Evolutionary conservation across 805 yeast species (phyloP).

Genomic region (Candida verbasci): DNA sequence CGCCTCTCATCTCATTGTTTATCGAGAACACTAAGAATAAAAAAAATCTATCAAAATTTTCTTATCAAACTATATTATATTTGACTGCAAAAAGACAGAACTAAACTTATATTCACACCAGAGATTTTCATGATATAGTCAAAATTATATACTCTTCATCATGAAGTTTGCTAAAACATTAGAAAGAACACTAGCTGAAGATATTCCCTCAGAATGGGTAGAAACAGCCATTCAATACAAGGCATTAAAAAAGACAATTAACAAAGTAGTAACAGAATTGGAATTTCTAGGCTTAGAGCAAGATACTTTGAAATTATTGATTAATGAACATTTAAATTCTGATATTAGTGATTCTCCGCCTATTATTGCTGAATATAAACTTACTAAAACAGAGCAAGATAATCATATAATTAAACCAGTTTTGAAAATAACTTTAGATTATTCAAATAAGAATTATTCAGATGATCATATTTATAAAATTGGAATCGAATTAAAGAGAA

Average conservation of each 20-base stretch:
- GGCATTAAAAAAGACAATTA: conserved; percentile 62
- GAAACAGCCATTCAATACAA: conserved; percentile 69
- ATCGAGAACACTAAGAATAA: too few species aligned
- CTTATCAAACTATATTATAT: too few species aligned
- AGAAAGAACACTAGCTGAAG: conserved; percentile 57
- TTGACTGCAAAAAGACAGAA: too few species aligned
- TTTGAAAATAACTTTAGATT: conserved; percentile 35
- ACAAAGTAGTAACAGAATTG: conserved; percentile 61
- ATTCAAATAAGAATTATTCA: conserved; percentile 20
- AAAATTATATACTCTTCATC: not conserved
- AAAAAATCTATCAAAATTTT: too few species aligned
- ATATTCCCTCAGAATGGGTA: conserved; percentile 66
- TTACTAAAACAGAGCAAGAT: conserved; percentile 23
- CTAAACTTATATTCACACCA: too few species aligned
- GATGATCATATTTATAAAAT: conserved; percentile 31
- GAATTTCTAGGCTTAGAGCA: conserved; percentile 52
- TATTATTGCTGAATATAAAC: conserved; percentile 38
- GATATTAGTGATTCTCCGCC: conserved; percentile 30
- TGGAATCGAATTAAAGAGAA: conserved; percentile 23
- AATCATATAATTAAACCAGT: conserved; percentile 29
- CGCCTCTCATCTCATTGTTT: too few species aligned
- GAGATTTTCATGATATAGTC: too few species aligned
- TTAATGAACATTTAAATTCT: conserved; percentile 27
- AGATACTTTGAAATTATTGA: conserved; percentile 34
- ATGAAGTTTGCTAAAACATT: conserved; percentile 79